phyloP scores from a whole-genome alignment of 345 rosid genomes.

The Sonneratia caseolaris region DNA sequence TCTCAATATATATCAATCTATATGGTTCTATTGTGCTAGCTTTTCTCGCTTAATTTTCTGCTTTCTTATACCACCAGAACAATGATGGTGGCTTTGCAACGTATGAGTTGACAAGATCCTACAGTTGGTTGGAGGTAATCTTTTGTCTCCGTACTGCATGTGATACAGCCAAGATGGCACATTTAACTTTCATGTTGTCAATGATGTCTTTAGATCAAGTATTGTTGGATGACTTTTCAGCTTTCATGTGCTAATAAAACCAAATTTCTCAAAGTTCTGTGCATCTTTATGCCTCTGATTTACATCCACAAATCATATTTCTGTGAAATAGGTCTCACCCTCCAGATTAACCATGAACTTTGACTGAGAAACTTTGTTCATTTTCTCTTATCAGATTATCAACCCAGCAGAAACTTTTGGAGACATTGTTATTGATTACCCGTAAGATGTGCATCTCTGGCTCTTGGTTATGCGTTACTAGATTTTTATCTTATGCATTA shows the following conservation, averaged over 20 bases:
- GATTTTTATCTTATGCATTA: background rate
- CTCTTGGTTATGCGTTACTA: slow-evolving; percentile 3
- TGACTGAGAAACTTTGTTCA: background rate
- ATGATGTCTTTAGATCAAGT: background rate
- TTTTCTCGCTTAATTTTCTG: background rate
- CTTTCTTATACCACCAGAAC: slow-evolving; percentile 35
- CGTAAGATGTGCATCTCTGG: slow-evolving; percentile 49
- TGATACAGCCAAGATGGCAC: background rate
- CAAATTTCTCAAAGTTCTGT: background rate
- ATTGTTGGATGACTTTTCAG: background rate
- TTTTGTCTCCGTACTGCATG: background rate
- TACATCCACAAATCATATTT: background rate
- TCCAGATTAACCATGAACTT: background rate
- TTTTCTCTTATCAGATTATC: slow-evolving; percentile 42
- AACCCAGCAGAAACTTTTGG: slow-evolving; percentile 99
- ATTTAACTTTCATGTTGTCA: background rate
- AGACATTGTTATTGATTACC: slow-evolving; percentile 89
- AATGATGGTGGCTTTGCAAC: slow-evolving; percentile 76
- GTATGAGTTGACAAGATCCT: slow-evolving; percentile 89
- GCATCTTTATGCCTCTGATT: background rate
- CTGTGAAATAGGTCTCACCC: background rate
- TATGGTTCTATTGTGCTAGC: background rate
- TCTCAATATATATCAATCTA: background rate
- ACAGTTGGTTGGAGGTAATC: slow-evolving; percentile 81
- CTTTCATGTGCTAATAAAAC: background rate